Percentiles rank a stretch among this genome's conserved stretches.
Evolutionary conservation across 2,329 filamentous ascomycete species (phyloP).

Genomic region (Dactylellina cionopaga): DNA sequence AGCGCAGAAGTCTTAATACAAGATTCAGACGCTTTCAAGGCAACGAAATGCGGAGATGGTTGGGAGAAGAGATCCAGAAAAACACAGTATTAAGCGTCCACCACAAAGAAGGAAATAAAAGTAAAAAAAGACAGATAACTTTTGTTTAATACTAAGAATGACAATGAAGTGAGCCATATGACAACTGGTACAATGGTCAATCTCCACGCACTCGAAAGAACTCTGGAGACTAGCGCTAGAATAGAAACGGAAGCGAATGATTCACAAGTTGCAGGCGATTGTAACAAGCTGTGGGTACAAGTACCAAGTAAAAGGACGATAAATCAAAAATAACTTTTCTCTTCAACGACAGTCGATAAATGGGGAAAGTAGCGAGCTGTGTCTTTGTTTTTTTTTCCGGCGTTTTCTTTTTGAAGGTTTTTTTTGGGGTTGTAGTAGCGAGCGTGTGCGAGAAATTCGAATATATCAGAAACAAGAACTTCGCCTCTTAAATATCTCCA

Average conservation of each 20-base stretch:
- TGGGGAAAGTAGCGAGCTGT: conserved; percentile 44
- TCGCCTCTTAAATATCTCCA: conserved; percentile 23
- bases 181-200: conserved; percentile 9
- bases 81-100: background rate
- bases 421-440: conserved; percentile 23
- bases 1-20: background rate
- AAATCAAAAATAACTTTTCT: conserved; percentile 39
- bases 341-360: conserved; percentile 45
- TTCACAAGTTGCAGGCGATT: background rate
- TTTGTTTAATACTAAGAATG: conserved; percentile 18
- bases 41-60: background rate
- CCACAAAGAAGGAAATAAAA: background rate
- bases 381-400: conserved; percentile 21
- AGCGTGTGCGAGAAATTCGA: conserved; percentile 25
- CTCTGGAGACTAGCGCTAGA: background rate
- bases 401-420: conserved; percentile 24
- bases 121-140: conserved; percentile 7
- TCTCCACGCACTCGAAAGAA: background rate
- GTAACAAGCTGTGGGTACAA: conserved; percentile 6
- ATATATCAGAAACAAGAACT: conserved; percentile 14
- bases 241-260: conserved; percentile 1
- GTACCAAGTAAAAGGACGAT: conserved; percentile 1
- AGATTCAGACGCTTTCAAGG: background rate
- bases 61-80: background rate
- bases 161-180: background rate